A percentile compares a stretch with the other conserved stretches of the same genome.
Conservation (phyloP, 176 grass and related monocot genomes). For the Oryza meyeriana region DNA sequence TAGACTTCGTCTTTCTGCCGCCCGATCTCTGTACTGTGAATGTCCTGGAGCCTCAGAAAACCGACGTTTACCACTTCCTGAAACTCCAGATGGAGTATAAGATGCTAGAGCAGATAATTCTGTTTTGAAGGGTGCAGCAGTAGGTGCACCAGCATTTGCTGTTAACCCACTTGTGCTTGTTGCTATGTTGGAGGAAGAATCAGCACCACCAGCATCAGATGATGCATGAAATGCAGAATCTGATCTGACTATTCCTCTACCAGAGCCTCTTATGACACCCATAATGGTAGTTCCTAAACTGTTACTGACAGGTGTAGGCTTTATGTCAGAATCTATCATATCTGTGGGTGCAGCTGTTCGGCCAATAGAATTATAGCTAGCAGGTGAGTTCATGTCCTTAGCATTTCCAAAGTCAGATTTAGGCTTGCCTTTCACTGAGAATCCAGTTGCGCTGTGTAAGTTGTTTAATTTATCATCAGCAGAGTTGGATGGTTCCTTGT, state of each 20-base stretch:
- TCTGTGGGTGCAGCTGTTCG: slow-evolving; percentile 36
- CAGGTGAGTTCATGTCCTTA: slow-evolving; percentile 32
- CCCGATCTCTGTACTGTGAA: slow-evolving; percentile 85
- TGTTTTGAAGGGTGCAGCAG: slow-evolving; percentile 65
- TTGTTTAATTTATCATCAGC: slow-evolving; percentile 47
- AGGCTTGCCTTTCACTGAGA: slow-evolving; percentile 46
- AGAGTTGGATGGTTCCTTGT: slow-evolving; percentile 52
- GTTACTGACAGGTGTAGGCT: slow-evolving; percentile 54
- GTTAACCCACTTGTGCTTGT: slow-evolving; percentile 22
- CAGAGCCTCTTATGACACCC: slow-evolving; percentile 83
- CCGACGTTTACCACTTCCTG: slow-evolving; percentile 70
- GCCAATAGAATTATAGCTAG: slow-evolving; percentile 46
- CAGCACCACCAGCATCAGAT: slow-evolving; percentile 26
- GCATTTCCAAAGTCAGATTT: slow-evolving; percentile 57
- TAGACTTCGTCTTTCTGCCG: slow-evolving; percentile 88
- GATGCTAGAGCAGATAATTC: slow-evolving; percentile 65
- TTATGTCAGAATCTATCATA: slow-evolving; percentile 60
- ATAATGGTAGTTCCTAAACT: slow-evolving; percentile 69
- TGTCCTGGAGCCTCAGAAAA: slow-evolving; percentile 90
- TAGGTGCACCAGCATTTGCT: slow-evolving; percentile 28
- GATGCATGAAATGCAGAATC: slow-evolving; percentile 53
- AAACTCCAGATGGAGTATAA: slow-evolving; percentile 49
- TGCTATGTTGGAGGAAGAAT: slow-evolving; percentile 23
- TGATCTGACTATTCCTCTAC: slow-evolving; percentile 72
- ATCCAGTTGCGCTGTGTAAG: slow-evolving; percentile 36